Conservation (phyloP, 352 stramenopile species). For the Phytophthora hibernalis region DNA sequence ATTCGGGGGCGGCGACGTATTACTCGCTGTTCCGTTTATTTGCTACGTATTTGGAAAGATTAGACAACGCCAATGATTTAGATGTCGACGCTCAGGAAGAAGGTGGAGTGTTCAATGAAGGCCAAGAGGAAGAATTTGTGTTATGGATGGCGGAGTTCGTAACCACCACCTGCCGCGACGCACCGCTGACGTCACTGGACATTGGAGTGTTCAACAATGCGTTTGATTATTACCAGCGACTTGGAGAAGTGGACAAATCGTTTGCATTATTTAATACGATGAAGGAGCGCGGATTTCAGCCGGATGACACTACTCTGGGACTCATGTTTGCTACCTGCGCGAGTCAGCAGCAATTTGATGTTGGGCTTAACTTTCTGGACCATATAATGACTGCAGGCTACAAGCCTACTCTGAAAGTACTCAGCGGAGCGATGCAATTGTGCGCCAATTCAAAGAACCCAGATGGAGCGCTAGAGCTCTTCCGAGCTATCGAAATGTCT, state of each 20-base stretch:
- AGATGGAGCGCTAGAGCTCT: conserved; percentile 56
- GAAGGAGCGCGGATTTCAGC: conserved; percentile 46
- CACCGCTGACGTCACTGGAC: conserved; percentile 43
- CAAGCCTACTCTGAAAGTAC: conserved; percentile 50
- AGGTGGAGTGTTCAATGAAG: conserved; percentile 27
- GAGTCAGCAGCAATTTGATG: conserved; percentile 47
- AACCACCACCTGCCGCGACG: conserved; percentile 53
- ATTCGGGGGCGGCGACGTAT: conserved; percentile 44
- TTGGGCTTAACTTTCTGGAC: conserved; percentile 70
- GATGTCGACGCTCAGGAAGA: conserved; percentile 6
- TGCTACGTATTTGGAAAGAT: conserved; percentile 43
- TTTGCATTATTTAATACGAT: conserved; percentile 75
- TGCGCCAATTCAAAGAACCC: conserved; percentile 56
- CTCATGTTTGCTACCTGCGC: conserved; percentile 69
- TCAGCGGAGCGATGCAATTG: conserved; percentile 62
- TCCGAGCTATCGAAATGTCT: conserved; percentile 57
- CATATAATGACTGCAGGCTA: conserved; percentile 57
- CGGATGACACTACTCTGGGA: conserved; percentile 56
- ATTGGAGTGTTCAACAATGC: conserved; percentile 69
- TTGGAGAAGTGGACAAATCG: conserved; percentile 51
- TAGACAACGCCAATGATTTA: background rate
- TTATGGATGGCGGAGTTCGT: conserved; percentile 48
- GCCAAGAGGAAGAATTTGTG: conserved; percentile 28
- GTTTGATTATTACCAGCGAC: conserved; percentile 66
- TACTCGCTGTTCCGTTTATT: conserved; percentile 67